Evolutionary conservation across 1,139 yeast genomes (phyloP), one percentile per base, ranked within the genome.

Genomic region (Geotrichum restrictum): DNA sequence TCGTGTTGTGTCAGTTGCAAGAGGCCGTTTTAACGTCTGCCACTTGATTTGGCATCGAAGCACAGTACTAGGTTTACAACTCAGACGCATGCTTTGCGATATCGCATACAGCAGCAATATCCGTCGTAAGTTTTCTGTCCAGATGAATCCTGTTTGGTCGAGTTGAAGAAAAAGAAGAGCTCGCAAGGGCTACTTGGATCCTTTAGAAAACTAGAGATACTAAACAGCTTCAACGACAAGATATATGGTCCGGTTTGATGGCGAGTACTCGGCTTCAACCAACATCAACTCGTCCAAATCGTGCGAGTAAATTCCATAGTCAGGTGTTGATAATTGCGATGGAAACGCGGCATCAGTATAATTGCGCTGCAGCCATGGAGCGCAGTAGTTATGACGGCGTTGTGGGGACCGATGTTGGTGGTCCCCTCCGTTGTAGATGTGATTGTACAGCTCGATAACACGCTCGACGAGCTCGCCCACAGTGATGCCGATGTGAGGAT

Each of bases 381-480:
- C 29, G 5, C 5, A 24, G 37, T n/a, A 11, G 37, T n/a, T n/a
- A 4, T n/a, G 10, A n/a, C 37, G 19, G 37, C n/a, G 37, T 5
- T n/a, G 19, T n/a, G 8, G 14, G 37, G 16, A 34, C 37, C 10
- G 18, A n/a, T 8, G 37, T n/a, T 14, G 22, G n/a, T 37, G 19
- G 27, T n/a, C 22, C 6, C 22, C 27, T 14, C 18, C 33, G 24
- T 18, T 40, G 32, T 40, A 40, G 2, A 40, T 40, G 19, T 22
- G 31, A 14, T 8, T 21, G 33, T 40, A 40, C 13, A 40, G 21
- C 14, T 40, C 44, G n/a, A 40, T 24, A 4, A 40, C 44, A 13
- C 44, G 31, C 18, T 40, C 44, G 19, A 40, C 33, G 14, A 40
- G 32, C 44, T 40, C 44, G 19, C 44, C 44, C 11, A 40, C 44